Evolutionary conservation across 129 eudicot species (phyloP), one percentile per base, ranked within the genome.

Genomic region (Artemisia argyi): DNA sequence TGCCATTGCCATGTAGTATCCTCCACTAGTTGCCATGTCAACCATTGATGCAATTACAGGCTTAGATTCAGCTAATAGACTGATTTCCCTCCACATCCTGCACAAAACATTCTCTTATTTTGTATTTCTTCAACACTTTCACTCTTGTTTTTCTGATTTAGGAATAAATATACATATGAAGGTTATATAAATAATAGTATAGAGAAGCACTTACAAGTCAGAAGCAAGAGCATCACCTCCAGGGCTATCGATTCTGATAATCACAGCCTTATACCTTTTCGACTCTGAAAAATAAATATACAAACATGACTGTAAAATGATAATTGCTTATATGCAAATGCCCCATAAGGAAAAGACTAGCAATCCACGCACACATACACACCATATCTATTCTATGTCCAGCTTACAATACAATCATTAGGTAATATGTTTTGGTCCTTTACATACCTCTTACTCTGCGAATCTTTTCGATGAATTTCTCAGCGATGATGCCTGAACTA

Each of bases 1-100:
- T 51, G 90, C 97, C 97, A 91, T 91, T 24, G 97, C 96, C 97
- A 91, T 91, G 81, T 80, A 88, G 60, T 88, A 91, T 80, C 97
- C 96, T 73, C 97, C 96, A 62, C 96, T 91, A 71, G 97, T 93
- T 48, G 96, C 97, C 17, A 91, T 81, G 69, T 91, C 97, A 71
- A 74, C 84, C 96, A 91, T 88, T 22, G 96, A 91, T 68, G 97
- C 96, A 64, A 91, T 46, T 15, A 91, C 96, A 67, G 97, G 97
- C 73, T 76, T 86, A 44, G 83, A 66, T 61, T 80, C 88, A 48
- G 92, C 90, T 57, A 91, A 78, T 30, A 86, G 87, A 74, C 73
- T 84, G 67, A 91, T 88, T 75, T 91, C 97, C 79, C 92, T 84
- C 96, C 96, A 91, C 87, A 91, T 91, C 76, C 97, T 91, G 83